These are phyloP conservation scores for Exsudoporus frostii DNA, from an alignment of 768 basidiomycete genomes.

Conservation along the genomic window DNA sequence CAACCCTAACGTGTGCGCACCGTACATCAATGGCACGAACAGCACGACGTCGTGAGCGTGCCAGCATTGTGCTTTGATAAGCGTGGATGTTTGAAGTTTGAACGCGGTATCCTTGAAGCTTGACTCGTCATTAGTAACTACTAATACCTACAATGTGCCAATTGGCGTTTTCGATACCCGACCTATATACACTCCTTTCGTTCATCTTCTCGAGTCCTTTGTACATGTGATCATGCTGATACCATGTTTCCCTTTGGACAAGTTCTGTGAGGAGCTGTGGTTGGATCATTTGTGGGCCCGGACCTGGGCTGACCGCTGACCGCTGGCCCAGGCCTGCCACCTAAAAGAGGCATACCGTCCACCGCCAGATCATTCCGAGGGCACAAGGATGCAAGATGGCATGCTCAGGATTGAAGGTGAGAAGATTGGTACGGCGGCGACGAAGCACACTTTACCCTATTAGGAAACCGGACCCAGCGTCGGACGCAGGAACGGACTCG, in stretches of 20 bases:
- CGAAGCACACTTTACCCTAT: no score
- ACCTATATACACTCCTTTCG: background rate
- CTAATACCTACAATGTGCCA: background rate
- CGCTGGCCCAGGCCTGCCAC: no score
- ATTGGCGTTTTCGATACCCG: background rate
- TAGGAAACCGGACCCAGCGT: slow-evolving; percentile 35
- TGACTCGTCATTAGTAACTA: background rate
- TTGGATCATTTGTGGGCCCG: no score
- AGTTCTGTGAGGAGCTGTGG: background rate
- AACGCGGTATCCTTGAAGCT: background rate
- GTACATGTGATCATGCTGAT: background rate
- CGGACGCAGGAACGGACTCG: slow-evolving; percentile 67
- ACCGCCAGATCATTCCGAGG: no score
- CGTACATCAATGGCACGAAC: slow-evolving; percentile 35
- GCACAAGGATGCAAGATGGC: no score
- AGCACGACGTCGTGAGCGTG: slow-evolving; percentile 8
- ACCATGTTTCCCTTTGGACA: background rate
- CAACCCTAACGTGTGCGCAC: slow-evolving; percentile 61
- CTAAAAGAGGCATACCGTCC: no score
- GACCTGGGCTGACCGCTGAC: no score
- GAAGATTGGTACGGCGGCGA: no score
- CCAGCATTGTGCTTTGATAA: no score
- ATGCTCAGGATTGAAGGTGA: no score
- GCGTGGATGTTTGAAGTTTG: no score
- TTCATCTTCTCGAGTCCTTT: background rate